Conservation (phyloP, 441 rosid species). For the Bruguiera hainesii region DNA sequence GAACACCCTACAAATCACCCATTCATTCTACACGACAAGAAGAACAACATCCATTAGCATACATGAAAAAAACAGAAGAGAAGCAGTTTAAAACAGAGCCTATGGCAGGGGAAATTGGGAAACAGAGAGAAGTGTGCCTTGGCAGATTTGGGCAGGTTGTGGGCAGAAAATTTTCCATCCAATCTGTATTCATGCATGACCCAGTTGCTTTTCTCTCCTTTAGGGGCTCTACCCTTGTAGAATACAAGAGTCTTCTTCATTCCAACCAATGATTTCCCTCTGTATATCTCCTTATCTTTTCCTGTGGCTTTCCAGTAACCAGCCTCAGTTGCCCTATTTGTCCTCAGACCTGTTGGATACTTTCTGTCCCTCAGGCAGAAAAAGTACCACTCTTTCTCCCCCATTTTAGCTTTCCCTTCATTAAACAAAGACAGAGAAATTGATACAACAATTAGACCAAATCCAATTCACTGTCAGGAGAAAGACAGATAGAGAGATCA, state of each 20-base stretch:
- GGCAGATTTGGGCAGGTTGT: constrained; percentile 73
- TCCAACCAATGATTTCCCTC: constrained; percentile 76
- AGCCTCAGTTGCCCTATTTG: constrained; percentile 85
- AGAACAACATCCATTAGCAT: neutral
- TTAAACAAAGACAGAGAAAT: neutral
- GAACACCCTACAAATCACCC: constrained; percentile 90
- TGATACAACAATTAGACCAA: neutral
- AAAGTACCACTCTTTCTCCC: constrained; percentile 95
- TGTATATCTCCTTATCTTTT: constrained; percentile 81
- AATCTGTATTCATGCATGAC: constrained; percentile 89
- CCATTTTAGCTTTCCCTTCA: constrained; percentile 92
- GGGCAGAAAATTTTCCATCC: constrained; percentile 68
- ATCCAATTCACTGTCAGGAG: neutral
- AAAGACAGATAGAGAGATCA: neutral
- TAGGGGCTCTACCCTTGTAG: constrained; percentile 84
- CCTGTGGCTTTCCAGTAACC: constrained; percentile 99
- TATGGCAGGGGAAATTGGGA: constrained; percentile 4
- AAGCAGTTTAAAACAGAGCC: neutral
- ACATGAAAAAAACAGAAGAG: neutral
- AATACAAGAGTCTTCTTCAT: constrained; percentile 97
- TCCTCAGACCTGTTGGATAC: constrained; percentile 82
- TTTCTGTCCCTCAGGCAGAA: constrained; percentile 86
- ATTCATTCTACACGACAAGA: constrained; percentile 59
- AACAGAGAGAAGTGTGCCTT: constrained; percentile 37
- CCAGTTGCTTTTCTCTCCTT: constrained; percentile 79